Evolutionary conservation across 176 grass and related monocot species (phyloP).

Genomic region (Phoenix roebelenii): DNA sequence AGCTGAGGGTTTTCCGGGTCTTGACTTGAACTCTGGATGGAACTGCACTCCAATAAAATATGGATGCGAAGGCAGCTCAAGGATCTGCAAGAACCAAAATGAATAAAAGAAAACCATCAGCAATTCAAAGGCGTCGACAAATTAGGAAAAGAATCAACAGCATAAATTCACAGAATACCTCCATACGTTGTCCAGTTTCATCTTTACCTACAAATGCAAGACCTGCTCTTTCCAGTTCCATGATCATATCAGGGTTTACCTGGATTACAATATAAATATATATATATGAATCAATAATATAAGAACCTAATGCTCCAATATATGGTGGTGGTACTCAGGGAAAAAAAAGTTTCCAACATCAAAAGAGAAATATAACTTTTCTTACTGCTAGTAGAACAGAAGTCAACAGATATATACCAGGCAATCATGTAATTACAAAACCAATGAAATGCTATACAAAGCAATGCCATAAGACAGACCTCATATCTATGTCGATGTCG

Average conservation of each 20-base stretch:
- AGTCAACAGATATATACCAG: too few relatives aligned
- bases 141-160: neutral
- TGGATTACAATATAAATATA: slow-evolving; percentile 13
- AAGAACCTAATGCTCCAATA: too few relatives aligned
- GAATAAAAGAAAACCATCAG: neutral
- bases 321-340: too few relatives aligned
- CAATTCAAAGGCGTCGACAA: too few relatives aligned
- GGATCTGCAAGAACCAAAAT: slow-evolving; percentile 21
- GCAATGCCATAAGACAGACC: slow-evolving; percentile 28
- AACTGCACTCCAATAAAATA: slow-evolving; percentile 47
- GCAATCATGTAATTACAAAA: neutral
- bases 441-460: neutral
- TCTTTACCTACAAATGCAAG: slow-evolving; percentile 83
- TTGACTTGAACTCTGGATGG: slow-evolving; percentile 47
- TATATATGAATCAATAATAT: too few relatives aligned
- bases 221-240: slow-evolving; percentile 79
- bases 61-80: slow-evolving; percentile 41
- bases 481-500: slow-evolving; percentile 94
- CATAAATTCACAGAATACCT: slow-evolving; percentile 28
- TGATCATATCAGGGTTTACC: slow-evolving; percentile 93
- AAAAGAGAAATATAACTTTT: too few relatives aligned
- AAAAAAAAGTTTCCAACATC: too few relatives aligned
- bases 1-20: slow-evolving; percentile 39
- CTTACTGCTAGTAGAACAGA: too few relatives aligned
- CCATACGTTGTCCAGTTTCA: slow-evolving; percentile 72